phyloP scores from a whole-genome alignment of 768 basidiomycete species.

The Neoboletus subvelutipes region DNA sequence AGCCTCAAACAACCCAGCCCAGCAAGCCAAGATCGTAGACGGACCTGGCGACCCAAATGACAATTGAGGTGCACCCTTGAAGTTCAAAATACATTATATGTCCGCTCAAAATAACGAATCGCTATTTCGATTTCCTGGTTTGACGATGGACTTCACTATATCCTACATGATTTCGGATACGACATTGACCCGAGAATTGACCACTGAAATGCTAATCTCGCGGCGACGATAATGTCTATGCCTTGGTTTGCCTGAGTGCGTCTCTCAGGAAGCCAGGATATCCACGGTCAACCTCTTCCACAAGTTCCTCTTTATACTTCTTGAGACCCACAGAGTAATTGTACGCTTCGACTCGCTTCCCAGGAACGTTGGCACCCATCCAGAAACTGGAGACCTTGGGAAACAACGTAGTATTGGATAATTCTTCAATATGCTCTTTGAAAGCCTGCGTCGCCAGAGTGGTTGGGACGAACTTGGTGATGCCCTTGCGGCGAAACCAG shows the following conservation, averaged over 20 bases:
- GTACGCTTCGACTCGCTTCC: conserved; percentile 10
- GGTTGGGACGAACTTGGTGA: conserved; percentile 10
- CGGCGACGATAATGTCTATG: not conserved
- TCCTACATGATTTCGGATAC: not conserved
- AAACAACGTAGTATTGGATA: not conserved
- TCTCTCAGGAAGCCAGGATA: conserved; percentile 11
- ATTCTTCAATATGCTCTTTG: not conserved
- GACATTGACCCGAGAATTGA: not conserved
- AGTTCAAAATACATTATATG: not conserved
- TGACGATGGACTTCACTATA: not conserved
- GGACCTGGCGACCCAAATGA: not conserved
- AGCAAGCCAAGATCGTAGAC: not conserved
- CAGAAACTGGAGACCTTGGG: conserved; percentile 10
- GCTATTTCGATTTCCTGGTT: not conserved
- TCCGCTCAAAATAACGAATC: not conserved
- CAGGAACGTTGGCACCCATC: conserved; percentile 9
- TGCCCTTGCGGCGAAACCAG: not conserved
- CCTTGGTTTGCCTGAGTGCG: not conserved
- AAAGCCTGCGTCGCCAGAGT: not conserved
- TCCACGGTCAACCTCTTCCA: conserved; percentile 5
- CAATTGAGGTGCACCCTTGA: not conserved
- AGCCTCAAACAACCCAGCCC: not conserved
- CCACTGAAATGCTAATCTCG: not conserved
- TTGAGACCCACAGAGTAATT: conserved; percentile 5
- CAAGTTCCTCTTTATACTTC: conserved; percentile 11